Evolutionary conservation across 371 early-diverging fungal species (phyloP), one percentile per base, ranked within the genome.

Genomic region (Sporodiniella umbellata): DNA sequence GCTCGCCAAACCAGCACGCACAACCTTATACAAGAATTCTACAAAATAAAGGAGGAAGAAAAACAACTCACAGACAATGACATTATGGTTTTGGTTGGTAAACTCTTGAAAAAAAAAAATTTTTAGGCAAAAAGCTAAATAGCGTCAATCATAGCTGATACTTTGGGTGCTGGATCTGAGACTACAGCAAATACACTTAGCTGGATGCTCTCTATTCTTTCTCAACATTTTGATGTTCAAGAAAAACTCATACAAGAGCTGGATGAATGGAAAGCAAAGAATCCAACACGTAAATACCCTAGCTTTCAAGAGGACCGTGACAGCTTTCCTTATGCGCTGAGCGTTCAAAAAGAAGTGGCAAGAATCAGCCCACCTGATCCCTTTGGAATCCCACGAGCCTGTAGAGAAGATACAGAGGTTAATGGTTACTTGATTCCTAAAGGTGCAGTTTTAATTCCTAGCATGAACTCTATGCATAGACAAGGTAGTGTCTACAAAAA

Each of bases 121-220:
- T 25, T 31, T n/a, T n/a, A n/a, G n/a, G n/a, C n/a, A 33, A n/a
- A 15, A 4, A 39, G 4, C 17, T 18, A 4, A 12, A 39, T 14
- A 2, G 5, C 19, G 2, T 15, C 7, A 10, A 7, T 8, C 10
- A 28, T 7, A 61, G 63, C 44, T 52, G 62, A 61, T 17, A 38
- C 57, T 5, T 38, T 62, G 39, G 54, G 48, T 39, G 63, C 54
- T 37, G 63, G 58, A 42, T 23, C 63, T 17, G 63, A 62, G 38
- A 62, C 63, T 3, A 51, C 42, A 5, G 49, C 57, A 21, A 46
- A 51, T 17, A 45, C 54, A 1, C 24, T 58, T 15, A 22, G 48
- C 4, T 63, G 64, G 64, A n/a, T 24, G 3, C 11, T 58, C 7
- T 48, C 54, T 14, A 54, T 58, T 24, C 31, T 63, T 17, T 51